Percentiles rank a stretch among this genome's conserved stretches.
phyloP scores from a whole-genome alignment of 2,329 filamentous ascomycete species.

The Scedosporium apiospermum region DNA sequence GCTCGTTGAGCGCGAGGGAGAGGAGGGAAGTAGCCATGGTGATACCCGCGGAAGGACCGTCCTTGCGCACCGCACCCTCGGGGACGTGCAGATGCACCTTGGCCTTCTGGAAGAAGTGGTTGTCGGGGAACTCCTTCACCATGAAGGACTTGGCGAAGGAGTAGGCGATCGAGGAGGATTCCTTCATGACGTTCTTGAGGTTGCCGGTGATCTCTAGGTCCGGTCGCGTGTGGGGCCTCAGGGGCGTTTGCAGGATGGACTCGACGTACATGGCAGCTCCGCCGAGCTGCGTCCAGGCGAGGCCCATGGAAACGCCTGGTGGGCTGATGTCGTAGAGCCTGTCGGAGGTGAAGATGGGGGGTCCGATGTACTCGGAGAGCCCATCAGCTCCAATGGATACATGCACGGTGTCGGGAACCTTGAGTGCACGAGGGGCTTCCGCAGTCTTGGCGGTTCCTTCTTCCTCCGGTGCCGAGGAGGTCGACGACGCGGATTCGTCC shows the following conservation, averaged over 20 bases:
- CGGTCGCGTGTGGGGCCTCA: constrained; percentile 64
- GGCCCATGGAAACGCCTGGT: constrained; percentile 90
- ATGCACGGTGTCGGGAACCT: constrained; percentile 79
- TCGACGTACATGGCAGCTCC: constrained; percentile 96
- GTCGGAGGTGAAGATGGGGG: constrained; percentile 91
- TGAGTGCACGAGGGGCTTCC: constrained; percentile 63
- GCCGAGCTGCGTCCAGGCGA: constrained; percentile 96
- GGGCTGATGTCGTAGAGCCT: constrained; percentile 90
- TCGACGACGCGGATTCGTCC: constrained; percentile 15
- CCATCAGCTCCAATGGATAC: constrained; percentile 82
- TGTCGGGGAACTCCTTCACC: constrained; percentile 75
- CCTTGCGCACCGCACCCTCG: constrained; percentile 91
- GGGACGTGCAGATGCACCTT: constrained; percentile 94
- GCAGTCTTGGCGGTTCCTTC: constrained; percentile 58
- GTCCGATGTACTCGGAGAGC: constrained; percentile 92
- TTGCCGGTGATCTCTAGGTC: constrained; percentile 89
- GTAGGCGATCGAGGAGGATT: constrained; percentile 90
- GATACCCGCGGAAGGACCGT: constrained; percentile 86
- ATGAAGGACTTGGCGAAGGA: constrained; percentile 88
- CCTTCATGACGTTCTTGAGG: constrained; percentile 94
- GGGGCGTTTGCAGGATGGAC: constrained; percentile 79
- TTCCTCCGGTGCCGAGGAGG: constrained; percentile 9
- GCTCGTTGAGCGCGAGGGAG: constrained; percentile 69
- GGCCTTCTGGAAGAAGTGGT: constrained; percentile 93
- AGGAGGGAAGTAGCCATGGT: constrained; percentile 96